Percentiles rank a stretch among this genome's conserved stretches.
These are phyloP conservation scores for Hanseniaspora meyeri DNA, from an alignment of 805 yeast species.

Conservation along the genomic window DNA sequence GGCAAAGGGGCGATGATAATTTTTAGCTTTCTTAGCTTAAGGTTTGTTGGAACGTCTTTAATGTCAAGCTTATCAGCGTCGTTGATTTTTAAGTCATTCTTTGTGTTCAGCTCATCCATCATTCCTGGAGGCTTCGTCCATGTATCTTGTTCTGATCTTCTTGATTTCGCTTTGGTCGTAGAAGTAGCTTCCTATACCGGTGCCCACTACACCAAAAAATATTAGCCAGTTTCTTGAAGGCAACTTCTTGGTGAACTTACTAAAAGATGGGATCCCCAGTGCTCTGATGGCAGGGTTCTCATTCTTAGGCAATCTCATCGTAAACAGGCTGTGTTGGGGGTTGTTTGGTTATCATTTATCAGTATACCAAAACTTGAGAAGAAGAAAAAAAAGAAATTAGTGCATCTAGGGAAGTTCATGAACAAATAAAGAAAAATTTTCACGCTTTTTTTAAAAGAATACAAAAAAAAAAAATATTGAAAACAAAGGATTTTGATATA, in stretches of 20 bases:
- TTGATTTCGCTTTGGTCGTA: constrained; percentile 71
- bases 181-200: constrained; percentile 58
- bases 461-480: not conserved
- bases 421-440: not conserved
- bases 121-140: constrained; percentile 30
- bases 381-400: not conserved
- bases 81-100: not conserved
- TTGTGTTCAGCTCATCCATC: not conserved
- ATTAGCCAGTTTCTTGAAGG: constrained; percentile 92
- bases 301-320: constrained; percentile 13
- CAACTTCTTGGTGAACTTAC: constrained; percentile 30
- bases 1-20: constrained; percentile 96
- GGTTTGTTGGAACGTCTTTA: constrained; percentile 35
- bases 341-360: not conserved
- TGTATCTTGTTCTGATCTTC: constrained; percentile 48
- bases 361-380: too few species aligned
- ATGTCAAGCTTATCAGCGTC: constrained; percentile 30
- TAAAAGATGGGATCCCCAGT: constrained; percentile 67
- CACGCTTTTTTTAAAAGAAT: not conserved
- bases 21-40: constrained; percentile 60
- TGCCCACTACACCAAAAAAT: constrained; percentile 61
- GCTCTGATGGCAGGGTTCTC: constrained; percentile 67
- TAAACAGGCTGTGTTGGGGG: not conserved
- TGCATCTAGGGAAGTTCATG: not conserved
- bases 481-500: too few species aligned